Base-by-base conservation (phyloP, 805 yeast species). In the Cephaloascus albidus region DNA sequence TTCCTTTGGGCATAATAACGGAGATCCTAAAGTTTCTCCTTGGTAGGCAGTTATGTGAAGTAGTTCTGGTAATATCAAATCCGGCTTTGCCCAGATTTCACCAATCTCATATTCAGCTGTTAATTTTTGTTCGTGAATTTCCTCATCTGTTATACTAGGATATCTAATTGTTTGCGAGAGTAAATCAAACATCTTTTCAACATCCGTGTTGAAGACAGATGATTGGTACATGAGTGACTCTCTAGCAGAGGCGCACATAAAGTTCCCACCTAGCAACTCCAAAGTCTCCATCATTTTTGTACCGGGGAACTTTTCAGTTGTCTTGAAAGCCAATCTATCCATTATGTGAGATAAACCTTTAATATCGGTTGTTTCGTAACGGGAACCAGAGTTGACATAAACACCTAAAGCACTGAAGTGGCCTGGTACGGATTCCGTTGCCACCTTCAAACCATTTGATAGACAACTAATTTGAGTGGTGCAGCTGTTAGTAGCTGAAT, bases 201-300 rank as follows among this genome's bases (percentile, higher is more conserved):
- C 79, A 53, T 89, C 96, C 35, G 72, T 70, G 55, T 89, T 89
- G 71, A 93, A 90, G 1, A 88, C 95, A 3, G 95, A 81, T 1
- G 97, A 94, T 60, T 93, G 97, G 59, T 93, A 93, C 63, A 90
- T 76, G 66, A 90, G 72, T 3, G 94, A 75, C 58, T 93, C 98
- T 53, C 98, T 72, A 5, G 94, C 85, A 0, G 96, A 83, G 1
- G 95, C 82, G 53, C 95, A 85, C 78, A 86, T 89, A 60, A 84
- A 88, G 57, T 88, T 90, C 12, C 97, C 98, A 37, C 98, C 98
- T 42, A 93, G 60, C 30, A 76, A 68, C 41, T 87, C 88, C 45
- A 93, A 65, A 17, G 72, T 72, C 46, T 82, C 82, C 47, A 85
- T 70, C 86, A 93, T 85, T 38, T 81, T 72, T 34, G 70, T 61